These are phyloP conservation scores for Dalbergia oliveri DNA, from an alignment of 306 rosid genomes.

Conservation along the genomic window DNA sequence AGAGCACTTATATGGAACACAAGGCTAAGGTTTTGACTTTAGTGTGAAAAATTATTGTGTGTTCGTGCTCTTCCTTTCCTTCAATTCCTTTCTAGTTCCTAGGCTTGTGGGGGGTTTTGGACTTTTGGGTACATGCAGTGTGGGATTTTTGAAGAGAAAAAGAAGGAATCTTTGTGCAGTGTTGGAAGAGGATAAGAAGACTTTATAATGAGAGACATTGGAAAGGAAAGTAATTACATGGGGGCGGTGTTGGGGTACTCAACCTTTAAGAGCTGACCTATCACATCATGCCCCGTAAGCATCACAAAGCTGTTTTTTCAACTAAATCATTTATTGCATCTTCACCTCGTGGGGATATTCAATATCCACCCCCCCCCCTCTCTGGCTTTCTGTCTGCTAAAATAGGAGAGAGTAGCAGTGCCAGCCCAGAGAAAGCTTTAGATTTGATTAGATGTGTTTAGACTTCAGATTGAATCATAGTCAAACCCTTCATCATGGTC, in stretches of 20 bases:
- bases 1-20: too few relatives aligned
- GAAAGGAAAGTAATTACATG: not conserved
- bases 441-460: not conserved
- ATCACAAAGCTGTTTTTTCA: slow-evolving; percentile 27
- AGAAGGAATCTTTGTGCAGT: slow-evolving; percentile 53
- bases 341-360: slow-evolving; percentile 22
- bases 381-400: not conserved
- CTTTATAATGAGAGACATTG: slow-evolving; percentile 16
- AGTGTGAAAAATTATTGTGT: too few relatives aligned
- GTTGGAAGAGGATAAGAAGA: slow-evolving; percentile 41
- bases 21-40: too few relatives aligned
- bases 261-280: slow-evolving; percentile 45
- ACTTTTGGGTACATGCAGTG: slow-evolving; percentile 45
- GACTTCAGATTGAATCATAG: not conserved
- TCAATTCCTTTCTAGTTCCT: not conserved
- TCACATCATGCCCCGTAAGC: slow-evolving; percentile 45
- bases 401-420: not conserved
- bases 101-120: not conserved
- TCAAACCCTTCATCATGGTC: not conserved
- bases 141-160: slow-evolving; percentile 39
- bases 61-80: too few relatives aligned
- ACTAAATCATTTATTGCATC: not conserved
- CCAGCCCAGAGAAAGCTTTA: not conserved
- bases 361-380: not conserved
- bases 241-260: not conserved